Evolutionary conservation across 768 basidiomycete genomes (phyloP).

Genomic region (Cystoderma amianthinum): DNA sequence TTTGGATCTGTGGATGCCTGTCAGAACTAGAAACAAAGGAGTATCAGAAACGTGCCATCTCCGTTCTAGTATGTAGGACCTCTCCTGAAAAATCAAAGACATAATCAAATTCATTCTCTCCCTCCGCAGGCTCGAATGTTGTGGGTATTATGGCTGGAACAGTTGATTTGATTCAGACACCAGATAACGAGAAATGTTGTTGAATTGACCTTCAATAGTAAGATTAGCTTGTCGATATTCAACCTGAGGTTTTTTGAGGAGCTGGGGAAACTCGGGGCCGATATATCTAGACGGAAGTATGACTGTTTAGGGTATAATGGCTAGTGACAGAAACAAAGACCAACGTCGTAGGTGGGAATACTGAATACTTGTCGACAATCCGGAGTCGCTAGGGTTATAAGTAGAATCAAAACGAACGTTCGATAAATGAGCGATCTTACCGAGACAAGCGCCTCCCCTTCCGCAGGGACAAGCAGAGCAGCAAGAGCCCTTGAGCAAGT

Average conservation of each 20-base stretch:
- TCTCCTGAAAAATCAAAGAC: slow-evolving; percentile 88
- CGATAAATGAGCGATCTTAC: slow-evolving; percentile 33
- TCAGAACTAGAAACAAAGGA: slow-evolving; percentile 7
- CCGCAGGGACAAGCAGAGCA: slow-evolving; percentile 54
- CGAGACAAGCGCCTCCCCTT: slow-evolving; percentile 65
- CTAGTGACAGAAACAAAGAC: slow-evolving; percentile 1
- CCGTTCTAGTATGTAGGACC: slow-evolving; percentile 65
- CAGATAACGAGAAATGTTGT: slow-evolving; percentile 1
- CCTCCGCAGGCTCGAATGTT: slow-evolving; percentile 66
- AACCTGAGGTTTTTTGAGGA: slow-evolving; percentile 61
- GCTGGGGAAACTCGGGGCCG: slow-evolving; percentile 64
- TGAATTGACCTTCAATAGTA: slow-evolving; percentile 55
- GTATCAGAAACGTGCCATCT: slow-evolving; percentile 44
- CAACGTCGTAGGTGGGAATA: slow-evolving; percentile 26
- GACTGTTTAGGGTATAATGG: not conserved
- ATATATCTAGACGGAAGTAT: slow-evolving; percentile 48
- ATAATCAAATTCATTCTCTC: slow-evolving; percentile 63
- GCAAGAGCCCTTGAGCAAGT: slow-evolving; percentile 72
- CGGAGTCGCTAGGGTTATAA: slow-evolving; percentile 13
- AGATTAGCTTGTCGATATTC: slow-evolving; percentile 83
- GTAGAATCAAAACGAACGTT: not conserved
- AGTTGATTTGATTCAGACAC: slow-evolving; percentile 5
- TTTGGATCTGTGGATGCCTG: slow-evolving; percentile 52
- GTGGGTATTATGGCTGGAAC: slow-evolving; percentile 50
- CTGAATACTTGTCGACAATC: slow-evolving; percentile 24